A percentile compares a stretch with the other conserved stretches of the same genome.
Conservation (phyloP, 2,329 filamentous ascomycete genomes). For the Pseudogymnoascus sp. region DNA sequence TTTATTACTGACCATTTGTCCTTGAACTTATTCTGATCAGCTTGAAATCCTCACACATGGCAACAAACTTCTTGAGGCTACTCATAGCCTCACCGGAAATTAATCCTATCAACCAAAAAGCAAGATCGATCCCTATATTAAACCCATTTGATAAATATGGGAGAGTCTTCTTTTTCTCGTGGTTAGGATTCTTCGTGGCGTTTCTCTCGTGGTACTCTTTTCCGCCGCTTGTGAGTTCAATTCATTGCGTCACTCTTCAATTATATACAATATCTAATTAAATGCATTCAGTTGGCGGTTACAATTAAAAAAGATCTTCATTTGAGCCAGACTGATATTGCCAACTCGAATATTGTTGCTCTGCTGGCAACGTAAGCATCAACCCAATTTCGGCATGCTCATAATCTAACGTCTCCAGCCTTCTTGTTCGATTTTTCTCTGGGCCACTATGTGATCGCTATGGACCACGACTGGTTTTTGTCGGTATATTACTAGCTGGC, state of each 20-base stretch:
- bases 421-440: conserved; percentile 69
- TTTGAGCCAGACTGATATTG: conserved; percentile 62
- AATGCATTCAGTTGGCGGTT: conserved; percentile 38
- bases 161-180: conserved; percentile 83
- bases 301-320: conserved; percentile 74
- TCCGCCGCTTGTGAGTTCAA: conserved; percentile 35
- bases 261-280: not conserved
- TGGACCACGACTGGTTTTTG: conserved; percentile 74
- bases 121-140: conserved; percentile 68
- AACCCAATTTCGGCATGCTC: not conserved
- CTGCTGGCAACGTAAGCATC: conserved; percentile 53
- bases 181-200: conserved; percentile 77
- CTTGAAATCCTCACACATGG: not conserved
- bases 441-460: conserved; percentile 82
- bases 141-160: conserved; percentile 76
- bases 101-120: conserved; percentile 80
- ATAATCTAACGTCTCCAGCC: conserved; percentile 10
- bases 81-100: conserved; percentile 36
- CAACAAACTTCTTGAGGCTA: not conserved
- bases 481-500: conserved; percentile 67
- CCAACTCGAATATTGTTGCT: conserved; percentile 87
- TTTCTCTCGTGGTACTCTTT: conserved; percentile 88
- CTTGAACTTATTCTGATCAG: not conserved
- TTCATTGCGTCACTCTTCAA: not conserved
- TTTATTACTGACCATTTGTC: not conserved